Percentiles rank a stretch among this genome's conserved stretches.
Conservation (phyloP, 1,139 yeast species). For the Taiozyma onychis region DNA sequence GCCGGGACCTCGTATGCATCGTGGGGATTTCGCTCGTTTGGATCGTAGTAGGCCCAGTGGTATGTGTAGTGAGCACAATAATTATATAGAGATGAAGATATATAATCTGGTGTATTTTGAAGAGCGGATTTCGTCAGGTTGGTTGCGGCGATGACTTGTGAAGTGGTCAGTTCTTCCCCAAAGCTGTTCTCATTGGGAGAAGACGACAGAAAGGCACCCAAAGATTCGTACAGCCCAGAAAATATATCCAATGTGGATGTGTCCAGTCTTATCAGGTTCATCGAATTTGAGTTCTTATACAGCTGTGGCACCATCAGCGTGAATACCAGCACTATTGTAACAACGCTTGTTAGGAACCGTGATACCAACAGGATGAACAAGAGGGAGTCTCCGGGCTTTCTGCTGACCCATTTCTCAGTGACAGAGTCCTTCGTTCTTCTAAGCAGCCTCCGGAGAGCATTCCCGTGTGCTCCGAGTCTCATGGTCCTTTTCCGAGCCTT, state of each 20-base stretch:
- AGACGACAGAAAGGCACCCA: slow-evolving; percentile 29
- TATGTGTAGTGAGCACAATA: slow-evolving; percentile 37
- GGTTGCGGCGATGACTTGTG: slow-evolving; percentile 43
- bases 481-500: background rate
- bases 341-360: background rate
- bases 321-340: slow-evolving; percentile 22
- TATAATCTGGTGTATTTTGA: slow-evolving; percentile 45
- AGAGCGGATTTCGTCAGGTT: slow-evolving; percentile 44
- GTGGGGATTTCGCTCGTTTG: background rate
- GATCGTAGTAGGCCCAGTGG: slow-evolving; percentile 14
- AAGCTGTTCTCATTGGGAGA: slow-evolving; percentile 20
- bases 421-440: background rate
- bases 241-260: slow-evolving; percentile 49
- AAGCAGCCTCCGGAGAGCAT: background rate
- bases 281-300: slow-evolving; percentile 16
- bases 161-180: slow-evolving; percentile 45
- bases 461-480: background rate
- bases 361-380: background rate
- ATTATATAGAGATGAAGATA: slow-evolving; percentile 36
- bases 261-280: slow-evolving; percentile 38
- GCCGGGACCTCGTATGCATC: slow-evolving; percentile 4
- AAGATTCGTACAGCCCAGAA: slow-evolving; percentile 43
- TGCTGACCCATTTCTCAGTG: background rate
- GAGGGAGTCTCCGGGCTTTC: background rate
- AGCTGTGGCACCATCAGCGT: slow-evolving; percentile 30